These are phyloP conservation scores for Vachellia collinsii DNA, from an alignment of 306 rosid species.

Conservation along the genomic window DNA sequence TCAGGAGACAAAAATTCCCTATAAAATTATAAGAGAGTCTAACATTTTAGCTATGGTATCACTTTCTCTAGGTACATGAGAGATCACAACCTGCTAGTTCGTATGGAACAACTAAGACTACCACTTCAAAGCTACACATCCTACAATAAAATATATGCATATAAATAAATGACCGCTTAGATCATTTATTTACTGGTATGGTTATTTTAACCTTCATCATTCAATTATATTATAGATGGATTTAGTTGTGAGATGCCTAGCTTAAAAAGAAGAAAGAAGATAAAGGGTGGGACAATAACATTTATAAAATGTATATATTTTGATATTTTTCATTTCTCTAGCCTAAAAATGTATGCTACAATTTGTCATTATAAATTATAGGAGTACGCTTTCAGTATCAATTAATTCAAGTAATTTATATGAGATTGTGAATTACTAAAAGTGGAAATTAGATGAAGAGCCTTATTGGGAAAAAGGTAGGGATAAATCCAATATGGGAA, in stretches of 20 bases:
- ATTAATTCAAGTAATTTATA: not conserved
- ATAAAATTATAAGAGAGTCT: no score
- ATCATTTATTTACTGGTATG: not conserved
- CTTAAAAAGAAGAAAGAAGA: not conserved
- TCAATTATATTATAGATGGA: not conserved
- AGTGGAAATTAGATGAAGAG: conserved; percentile 38
- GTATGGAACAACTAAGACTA: no score
- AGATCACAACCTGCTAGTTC: no score
- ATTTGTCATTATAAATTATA: not conserved
- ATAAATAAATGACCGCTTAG: not conserved
- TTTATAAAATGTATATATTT: not conserved
- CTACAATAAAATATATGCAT: not conserved
- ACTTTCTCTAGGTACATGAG: no score
- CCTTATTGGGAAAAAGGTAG: not conserved
- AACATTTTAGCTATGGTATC: no score
- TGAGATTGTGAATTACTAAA: conserved; percentile 18
- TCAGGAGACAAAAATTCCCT: no score
- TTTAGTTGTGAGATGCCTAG: not conserved
- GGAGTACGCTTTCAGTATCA: not conserved
- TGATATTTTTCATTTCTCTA: not conserved
- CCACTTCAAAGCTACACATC: not conserved
- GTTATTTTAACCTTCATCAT: not conserved
- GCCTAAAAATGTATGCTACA: not conserved
- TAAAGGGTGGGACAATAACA: not conserved
- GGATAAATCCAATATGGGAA: conserved; percentile 41